phyloP scores from a whole-genome alignment of 169 alveolate genomes.

The Plasmodium inui region DNA sequence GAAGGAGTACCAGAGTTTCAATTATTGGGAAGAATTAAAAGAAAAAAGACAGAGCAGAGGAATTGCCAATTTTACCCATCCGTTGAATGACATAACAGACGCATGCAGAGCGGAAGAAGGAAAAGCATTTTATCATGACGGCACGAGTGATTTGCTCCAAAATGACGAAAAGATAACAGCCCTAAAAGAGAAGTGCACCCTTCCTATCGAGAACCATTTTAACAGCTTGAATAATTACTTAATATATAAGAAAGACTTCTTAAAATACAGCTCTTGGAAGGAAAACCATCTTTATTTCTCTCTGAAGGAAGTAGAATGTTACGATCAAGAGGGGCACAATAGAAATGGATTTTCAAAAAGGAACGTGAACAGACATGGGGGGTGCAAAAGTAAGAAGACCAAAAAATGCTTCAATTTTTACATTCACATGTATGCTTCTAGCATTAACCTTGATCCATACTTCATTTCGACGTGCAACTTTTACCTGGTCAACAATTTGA shows the following conservation, averaged over 20 bases:
- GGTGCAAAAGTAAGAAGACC: background rate
- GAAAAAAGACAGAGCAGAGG: background rate
- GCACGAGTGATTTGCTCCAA: background rate
- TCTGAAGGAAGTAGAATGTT: slow-evolving; percentile 2
- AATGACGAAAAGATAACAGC: background rate
- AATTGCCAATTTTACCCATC: background rate
- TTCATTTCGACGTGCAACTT: slow-evolving; percentile 42
- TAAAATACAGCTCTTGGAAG: slow-evolving; percentile 44
- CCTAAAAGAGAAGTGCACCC: background rate
- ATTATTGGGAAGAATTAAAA: background rate
- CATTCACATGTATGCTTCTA: slow-evolving; percentile 40
- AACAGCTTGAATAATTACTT: slow-evolving; percentile 55
- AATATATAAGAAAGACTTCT: slow-evolving; percentile 57
- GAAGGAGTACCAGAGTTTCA: background rate
- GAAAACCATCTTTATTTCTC: slow-evolving; percentile 47
- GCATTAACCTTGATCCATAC: slow-evolving; percentile 55
- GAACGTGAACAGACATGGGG: background rate
- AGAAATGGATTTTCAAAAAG: background rate
- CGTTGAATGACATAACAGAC: background rate
- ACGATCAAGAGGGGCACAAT: background rate
- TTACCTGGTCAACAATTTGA: slow-evolving; percentile 57
- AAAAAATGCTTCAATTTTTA: slow-evolving; percentile 36
- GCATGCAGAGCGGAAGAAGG: background rate
- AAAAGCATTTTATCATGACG: background rate
- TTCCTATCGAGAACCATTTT: background rate